Conservation (phyloP, 2,329 filamentous ascomycete species). For the Trichoderma koningii region DNA sequence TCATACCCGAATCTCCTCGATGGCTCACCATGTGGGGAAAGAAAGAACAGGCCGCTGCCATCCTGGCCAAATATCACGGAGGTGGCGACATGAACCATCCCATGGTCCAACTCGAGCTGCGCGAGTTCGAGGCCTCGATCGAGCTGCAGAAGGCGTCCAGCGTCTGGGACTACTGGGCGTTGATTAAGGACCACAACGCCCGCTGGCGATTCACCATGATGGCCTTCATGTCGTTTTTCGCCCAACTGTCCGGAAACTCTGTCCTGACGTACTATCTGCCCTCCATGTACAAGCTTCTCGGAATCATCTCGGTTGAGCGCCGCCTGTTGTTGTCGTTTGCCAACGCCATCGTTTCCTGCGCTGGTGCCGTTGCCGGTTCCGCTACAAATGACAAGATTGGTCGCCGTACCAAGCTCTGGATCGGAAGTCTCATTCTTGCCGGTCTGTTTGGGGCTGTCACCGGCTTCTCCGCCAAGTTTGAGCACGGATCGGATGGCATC, state of each 20-base stretch:
- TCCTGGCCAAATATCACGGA: constrained; percentile 43
- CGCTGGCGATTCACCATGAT: constrained; percentile 56
- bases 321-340: constrained; percentile 50
- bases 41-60: constrained; percentile 40
- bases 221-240: constrained; percentile 55
- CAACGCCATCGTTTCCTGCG: constrained; percentile 43
- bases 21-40: constrained; percentile 45
- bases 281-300: constrained; percentile 52
- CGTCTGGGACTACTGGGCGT: constrained; percentile 54
- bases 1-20: constrained; percentile 48
- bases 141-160: constrained; percentile 47
- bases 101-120: constrained; percentile 45
- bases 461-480: constrained; percentile 47
- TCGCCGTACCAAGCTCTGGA: constrained; percentile 50
- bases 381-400: constrained; percentile 39
- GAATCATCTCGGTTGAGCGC: constrained; percentile 55
- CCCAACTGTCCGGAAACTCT: constrained; percentile 56
- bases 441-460: constrained; percentile 52
- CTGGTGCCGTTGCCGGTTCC: constrained; percentile 42
- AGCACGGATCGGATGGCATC: constrained; percentile 38
- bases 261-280: constrained; percentile 58
- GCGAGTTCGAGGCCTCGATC: constrained; percentile 45
- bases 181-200: constrained; percentile 51
- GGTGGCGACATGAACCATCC: constrained; percentile 39
- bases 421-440: constrained; percentile 51